These are phyloP conservation scores for Dactylellina sp. DNA, from an alignment of 2,329 filamentous ascomycete genomes.

Conservation along the genomic window DNA sequence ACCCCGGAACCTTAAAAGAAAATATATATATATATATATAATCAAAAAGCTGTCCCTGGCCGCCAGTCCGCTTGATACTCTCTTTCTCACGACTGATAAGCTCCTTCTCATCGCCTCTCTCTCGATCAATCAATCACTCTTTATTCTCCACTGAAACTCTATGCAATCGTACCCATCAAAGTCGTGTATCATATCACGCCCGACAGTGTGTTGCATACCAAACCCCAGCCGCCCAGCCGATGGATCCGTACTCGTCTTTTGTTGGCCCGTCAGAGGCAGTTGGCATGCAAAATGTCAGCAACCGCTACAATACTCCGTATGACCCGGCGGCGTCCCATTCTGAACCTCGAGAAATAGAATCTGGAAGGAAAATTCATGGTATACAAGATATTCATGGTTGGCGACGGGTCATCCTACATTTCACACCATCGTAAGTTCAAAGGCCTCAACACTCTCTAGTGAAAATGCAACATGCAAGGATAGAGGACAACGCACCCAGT, in stretches of 20 bases:
- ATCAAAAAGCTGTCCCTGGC: neutral
- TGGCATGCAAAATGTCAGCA: slow-evolving; percentile 1
- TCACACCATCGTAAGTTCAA: slow-evolving; percentile 69
- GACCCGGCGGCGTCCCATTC: slow-evolving; percentile 1
- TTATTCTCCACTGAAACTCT: too few relatives aligned
- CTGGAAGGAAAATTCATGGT: slow-evolving; percentile 6
- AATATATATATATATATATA: neutral
- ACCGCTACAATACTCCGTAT: neutral
- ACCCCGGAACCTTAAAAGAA: slow-evolving; percentile 41
- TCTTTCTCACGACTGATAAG: neutral
- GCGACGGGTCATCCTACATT: slow-evolving; percentile 68
- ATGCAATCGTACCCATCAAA: too few relatives aligned
- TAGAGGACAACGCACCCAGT: neutral
- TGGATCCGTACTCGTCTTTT: slow-evolving; percentile 41
- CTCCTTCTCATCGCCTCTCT: too few relatives aligned
- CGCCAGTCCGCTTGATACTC: neutral
- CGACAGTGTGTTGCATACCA: slow-evolving; percentile 16
- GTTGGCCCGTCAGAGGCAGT: slow-evolving; percentile 33
- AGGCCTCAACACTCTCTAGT: slow-evolving; percentile 19
- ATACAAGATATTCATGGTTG: slow-evolving; percentile 62
- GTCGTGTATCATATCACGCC: too few relatives aligned
- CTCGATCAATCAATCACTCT: too few relatives aligned
- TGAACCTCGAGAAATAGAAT: slow-evolving; percentile 28
- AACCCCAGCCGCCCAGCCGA: neutral
- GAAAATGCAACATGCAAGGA: slow-evolving; percentile 29